Evolutionary conservation across 768 basidiomycete genomes (phyloP).

Genomic region (Saitozyma podzolica): DNA sequence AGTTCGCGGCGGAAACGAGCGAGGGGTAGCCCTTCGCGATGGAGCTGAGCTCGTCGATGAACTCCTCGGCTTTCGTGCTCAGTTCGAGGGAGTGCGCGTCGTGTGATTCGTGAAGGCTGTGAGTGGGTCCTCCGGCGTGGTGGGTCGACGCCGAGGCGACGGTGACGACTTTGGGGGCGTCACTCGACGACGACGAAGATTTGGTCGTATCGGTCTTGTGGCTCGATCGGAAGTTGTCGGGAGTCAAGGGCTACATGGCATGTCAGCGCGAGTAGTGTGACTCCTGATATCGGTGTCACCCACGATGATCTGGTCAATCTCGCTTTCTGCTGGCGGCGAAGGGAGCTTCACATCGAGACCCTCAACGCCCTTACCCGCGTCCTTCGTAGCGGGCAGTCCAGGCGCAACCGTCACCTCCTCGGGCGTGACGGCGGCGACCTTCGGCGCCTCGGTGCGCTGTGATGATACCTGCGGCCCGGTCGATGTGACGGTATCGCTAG

Average conservation of each 20-base stretch:
- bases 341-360: constrained; percentile 38
- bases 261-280: constrained; percentile 2
- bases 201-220: constrained; percentile 2
- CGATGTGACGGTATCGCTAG: constrained; percentile 18
- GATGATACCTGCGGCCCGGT: constrained; percentile 33
- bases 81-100: constrained; percentile 33
- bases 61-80: constrained; percentile 8
- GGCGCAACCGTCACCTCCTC: constrained; percentile 41
- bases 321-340: constrained; percentile 19
- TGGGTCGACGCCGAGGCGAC: constrained; percentile 59
- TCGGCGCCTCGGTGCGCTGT: constrained; percentile 24
- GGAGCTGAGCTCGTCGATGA: constrained; percentile 8
- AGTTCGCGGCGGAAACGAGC: constrained; percentile 21
- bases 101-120: constrained; percentile 53
- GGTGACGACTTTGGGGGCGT: constrained; percentile 56
- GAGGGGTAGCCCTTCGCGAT: constrained; percentile 18
- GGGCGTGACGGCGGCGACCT: constrained; percentile 20
- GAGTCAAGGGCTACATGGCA: constrained; percentile 59
- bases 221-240: constrained; percentile 64
- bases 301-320: constrained; percentile 45
- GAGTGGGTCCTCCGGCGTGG: constrained; percentile 58
- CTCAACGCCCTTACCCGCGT: constrained; percentile 11
- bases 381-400: constrained; percentile 43
- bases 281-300: constrained; percentile 9
- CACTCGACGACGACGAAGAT: neutral